phyloP scores from a whole-genome alignment of 306 rosid species.

The Cicer yamashitae region DNA sequence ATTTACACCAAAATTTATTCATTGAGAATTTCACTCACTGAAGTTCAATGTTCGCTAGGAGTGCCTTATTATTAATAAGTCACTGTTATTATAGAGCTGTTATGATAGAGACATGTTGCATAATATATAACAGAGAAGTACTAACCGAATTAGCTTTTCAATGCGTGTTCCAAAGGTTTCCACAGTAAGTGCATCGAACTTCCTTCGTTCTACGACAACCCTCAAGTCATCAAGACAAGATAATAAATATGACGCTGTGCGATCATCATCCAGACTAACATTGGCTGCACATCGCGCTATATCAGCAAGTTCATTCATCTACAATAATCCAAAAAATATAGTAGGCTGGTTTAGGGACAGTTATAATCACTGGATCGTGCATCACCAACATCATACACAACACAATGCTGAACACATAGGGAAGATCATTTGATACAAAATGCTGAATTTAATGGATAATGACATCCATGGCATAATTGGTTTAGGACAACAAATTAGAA shows the following conservation, averaged over 20 bases:
- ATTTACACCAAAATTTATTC: slow-evolving; percentile 27
- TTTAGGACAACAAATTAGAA: slow-evolving; percentile 23
- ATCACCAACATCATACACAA: slow-evolving; percentile 31
- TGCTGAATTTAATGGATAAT: slow-evolving; percentile 22
- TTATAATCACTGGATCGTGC: not conserved
- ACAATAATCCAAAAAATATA: slow-evolving; percentile 46
- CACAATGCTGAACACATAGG: slow-evolving; percentile 21
- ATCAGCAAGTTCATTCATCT: slow-evolving; percentile 97
- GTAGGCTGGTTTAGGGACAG: slow-evolving; percentile 19
- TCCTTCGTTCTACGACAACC: slow-evolving; percentile 79
- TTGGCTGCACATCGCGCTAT: slow-evolving; percentile 91
- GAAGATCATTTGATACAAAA: slow-evolving; percentile 21
- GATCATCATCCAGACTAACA: slow-evolving; percentile 85
- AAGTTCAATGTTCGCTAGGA: slow-evolving; percentile 4
- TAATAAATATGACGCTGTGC: slow-evolving; percentile 66
- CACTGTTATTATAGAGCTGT: no score
- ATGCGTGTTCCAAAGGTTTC: slow-evolving; percentile 94
- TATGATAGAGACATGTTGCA: slow-evolving; percentile 11
- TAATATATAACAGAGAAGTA: slow-evolving; percentile 40
- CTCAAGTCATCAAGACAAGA: slow-evolving; percentile 92
- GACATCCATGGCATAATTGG: slow-evolving; percentile 26
- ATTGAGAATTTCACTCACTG: slow-evolving; percentile 25
- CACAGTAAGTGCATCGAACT: slow-evolving; percentile 84
- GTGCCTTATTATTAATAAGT: not conserved
- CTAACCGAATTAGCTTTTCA: slow-evolving; percentile 90